These are phyloP conservation scores for Rutidosis leptorrhynchoides DNA, from an alignment of 129 eudicot genomes.

Conservation along the genomic window DNA sequence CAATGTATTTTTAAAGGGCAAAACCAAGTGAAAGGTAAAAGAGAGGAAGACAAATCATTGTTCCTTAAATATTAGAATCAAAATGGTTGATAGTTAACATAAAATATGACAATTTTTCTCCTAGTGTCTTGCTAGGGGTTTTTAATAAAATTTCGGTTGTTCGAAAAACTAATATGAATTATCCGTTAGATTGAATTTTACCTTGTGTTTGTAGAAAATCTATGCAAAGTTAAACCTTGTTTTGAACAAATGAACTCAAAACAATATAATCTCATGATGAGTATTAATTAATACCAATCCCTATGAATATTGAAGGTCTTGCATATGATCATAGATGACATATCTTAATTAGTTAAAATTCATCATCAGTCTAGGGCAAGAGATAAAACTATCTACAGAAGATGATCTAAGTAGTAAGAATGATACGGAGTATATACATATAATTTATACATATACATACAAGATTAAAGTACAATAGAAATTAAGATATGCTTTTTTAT, in stretches of 20 bases:
- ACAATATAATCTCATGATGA: background rate
- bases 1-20: too few species aligned
- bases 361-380: slow-evolving; percentile 3
- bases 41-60: background rate
- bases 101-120: slow-evolving; percentile 5
- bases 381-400: background rate
- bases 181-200: background rate
- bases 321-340: slow-evolving; percentile 13
- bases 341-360: slow-evolving; percentile 4
- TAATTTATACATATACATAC: too few species aligned
- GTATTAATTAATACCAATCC: background rate
- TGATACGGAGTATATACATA: too few species aligned
- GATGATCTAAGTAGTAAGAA: background rate
- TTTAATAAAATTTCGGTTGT: too few species aligned
- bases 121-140: too few species aligned
- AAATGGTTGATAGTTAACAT: background rate
- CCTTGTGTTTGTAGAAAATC: background rate
- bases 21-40: background rate
- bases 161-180: too few species aligned
- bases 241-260: background rate
- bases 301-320: background rate
- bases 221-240: background rate
- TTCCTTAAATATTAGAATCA: background rate
- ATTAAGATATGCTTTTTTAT: background rate
- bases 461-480: slow-evolving; percentile 4